Evolutionary conservation across 345 rosid species (phyloP), one percentile per base, ranked within the genome.

Genomic region (Heritiera littoralis): DNA sequence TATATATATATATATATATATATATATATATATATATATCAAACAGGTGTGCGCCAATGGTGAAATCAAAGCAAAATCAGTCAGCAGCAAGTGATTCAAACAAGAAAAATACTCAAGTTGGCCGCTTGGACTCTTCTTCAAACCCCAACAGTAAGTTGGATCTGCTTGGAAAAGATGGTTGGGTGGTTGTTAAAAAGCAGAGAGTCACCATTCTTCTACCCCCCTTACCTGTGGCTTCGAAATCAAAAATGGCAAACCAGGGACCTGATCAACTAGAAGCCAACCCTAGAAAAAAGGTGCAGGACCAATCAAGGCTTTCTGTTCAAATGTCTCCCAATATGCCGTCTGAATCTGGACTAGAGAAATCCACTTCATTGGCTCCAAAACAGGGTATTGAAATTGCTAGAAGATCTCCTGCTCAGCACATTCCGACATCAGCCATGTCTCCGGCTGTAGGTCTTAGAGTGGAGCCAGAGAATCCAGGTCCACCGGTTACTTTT

Each of bases 161-260:
- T 54, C 45, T 79, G 38, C 76, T 41, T 63, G 89, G 77, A 56
- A 92, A 88, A 76, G 96, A 89, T 35, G 77, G 87, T 83, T 93
- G 98, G 98, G 83, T 91, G 6, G 75, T 91, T 18, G 93, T 93
- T 82, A 91, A 90, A 77, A 90, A 85, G 85, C 96, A 91, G 82
- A 87, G 85, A 80, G 87, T 93, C 77, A 85, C 89, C 72, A 88
- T 93, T 87, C 80, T 89, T 28, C 76, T 93, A 80, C 94, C 98
- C 81, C 82, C 93, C 58, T 85, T 85, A 48, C 86, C 87, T 38
- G 20, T 38, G 3, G 75, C 87, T 60, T 77, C 70, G 55, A 81
- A 70, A 15, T 75, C 84, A 55, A 75, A 77, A 52, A 4, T 76
- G 64, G 85, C 83, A 78, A 85, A 83, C 70, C 86, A 87, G 30